Conservation (phyloP, 2,329 filamentous ascomycete species). For the Neonectria ditissima region DNA sequence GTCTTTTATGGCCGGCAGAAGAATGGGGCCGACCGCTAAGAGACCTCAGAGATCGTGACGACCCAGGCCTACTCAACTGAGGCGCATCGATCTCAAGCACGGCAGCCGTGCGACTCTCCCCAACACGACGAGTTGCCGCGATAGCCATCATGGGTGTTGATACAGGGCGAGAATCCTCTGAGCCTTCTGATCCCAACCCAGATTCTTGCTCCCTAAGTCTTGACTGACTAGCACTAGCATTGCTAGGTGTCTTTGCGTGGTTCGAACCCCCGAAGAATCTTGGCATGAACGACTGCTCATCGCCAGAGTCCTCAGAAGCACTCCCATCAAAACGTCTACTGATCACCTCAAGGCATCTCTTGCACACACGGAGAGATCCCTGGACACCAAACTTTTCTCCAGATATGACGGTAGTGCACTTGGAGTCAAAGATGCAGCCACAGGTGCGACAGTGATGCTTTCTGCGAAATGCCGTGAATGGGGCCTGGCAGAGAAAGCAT, state of each 20-base stretch:
- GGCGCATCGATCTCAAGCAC: slow-evolving; percentile 91
- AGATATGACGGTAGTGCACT: slow-evolving; percentile 92
- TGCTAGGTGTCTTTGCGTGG: slow-evolving; percentile 57
- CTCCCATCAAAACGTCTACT: slow-evolving; percentile 91
- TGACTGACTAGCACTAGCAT: slow-evolving; percentile 40
- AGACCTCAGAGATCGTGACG: slow-evolving; percentile 88
- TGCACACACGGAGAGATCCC: slow-evolving; percentile 89
- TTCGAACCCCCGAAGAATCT: slow-evolving; percentile 70
- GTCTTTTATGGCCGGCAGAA: slow-evolving; percentile 79
- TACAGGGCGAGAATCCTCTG: slow-evolving; percentile 65
- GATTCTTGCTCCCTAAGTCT: slow-evolving; percentile 56
- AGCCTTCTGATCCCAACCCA: slow-evolving; percentile 54
- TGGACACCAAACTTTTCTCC: slow-evolving; percentile 89
- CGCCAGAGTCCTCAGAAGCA: slow-evolving; percentile 85
- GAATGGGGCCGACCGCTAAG: slow-evolving; percentile 80
- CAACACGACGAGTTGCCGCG: slow-evolving; percentile 72
- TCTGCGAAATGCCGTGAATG: slow-evolving; percentile 92
- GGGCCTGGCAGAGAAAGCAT: slow-evolving; percentile 90
- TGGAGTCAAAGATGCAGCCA: slow-evolving; percentile 98
- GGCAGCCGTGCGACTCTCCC: slow-evolving; percentile 85
- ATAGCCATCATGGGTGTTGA: slow-evolving; percentile 80
- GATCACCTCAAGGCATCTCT: slow-evolving; percentile 91
- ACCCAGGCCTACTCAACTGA: slow-evolving; percentile 89
- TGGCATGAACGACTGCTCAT: slow-evolving; percentile 77
- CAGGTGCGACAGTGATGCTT: slow-evolving; percentile 97